A percentile compares a stretch with the other conserved stretches of the same genome.
Conservation (phyloP, 1,284 basidiomycete species). For the Cryptococcus sp. region DNA sequence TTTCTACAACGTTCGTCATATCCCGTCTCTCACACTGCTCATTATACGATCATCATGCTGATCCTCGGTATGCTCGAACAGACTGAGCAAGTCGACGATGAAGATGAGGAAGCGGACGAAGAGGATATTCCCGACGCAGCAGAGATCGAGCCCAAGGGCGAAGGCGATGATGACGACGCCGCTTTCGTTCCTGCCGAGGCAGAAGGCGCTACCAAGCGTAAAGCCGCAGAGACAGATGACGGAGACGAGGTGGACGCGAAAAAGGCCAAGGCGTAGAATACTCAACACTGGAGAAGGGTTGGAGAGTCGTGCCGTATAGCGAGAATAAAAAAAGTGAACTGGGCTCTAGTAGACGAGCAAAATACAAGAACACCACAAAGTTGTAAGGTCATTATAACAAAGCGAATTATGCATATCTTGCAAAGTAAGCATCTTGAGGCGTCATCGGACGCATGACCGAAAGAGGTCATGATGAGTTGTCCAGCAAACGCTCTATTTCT, state of each 20-base stretch:
- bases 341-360: no score
- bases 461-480: not conserved
- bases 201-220: not conserved
- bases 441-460: not conserved
- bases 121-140: not conserved
- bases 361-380: no score
- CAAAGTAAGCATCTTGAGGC: not conserved
- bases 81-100: constrained; percentile 1
- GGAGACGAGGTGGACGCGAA: constrained; percentile 8
- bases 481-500: constrained; percentile 27
- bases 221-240: not conserved
- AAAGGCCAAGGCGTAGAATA: constrained; percentile 16
- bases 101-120: not conserved
- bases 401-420: not conserved
- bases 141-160: not conserved
- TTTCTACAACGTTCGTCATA: not conserved
- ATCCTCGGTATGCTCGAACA: not conserved
- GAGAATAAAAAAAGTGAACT: no score
- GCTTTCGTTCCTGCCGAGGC: not conserved
- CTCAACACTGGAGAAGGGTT: no score
- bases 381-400: no score
- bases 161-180: not conserved
- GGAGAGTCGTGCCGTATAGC: no score
- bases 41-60: not conserved
- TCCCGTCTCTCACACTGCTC: no score